Evolutionary conservation across 2,329 filamentous ascomycete species (phyloP).

Genomic region (Biscogniauxia mediterranea): DNA sequence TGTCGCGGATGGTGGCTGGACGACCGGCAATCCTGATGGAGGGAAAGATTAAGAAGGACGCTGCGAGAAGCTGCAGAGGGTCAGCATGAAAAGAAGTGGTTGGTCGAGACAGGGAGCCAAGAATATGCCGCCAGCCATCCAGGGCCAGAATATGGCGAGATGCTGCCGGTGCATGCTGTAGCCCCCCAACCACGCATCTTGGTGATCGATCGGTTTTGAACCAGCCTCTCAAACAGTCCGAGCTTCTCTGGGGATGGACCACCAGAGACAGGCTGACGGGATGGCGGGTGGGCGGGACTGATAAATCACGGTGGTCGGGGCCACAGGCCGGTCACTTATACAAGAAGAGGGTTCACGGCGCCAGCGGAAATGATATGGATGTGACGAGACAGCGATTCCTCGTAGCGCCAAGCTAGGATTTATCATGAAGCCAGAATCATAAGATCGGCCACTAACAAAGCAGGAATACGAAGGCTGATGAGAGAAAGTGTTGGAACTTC

Average conservation of each 20-base stretch:
- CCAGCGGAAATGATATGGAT: constrained; percentile 8
- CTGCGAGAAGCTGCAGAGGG: constrained; percentile 8
- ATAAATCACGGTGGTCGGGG: background rate
- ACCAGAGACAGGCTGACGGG: no score
- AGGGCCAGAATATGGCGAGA: background rate
- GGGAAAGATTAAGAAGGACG: background rate
- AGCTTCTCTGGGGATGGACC: background rate
- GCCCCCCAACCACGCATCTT: background rate
- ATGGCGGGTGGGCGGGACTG: background rate
- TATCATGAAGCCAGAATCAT: constrained; percentile 4
- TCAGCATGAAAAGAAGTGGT: constrained; percentile 8
- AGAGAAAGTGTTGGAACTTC: background rate
- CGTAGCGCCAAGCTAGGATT: constrained; percentile 11
- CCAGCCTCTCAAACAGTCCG: background rate
- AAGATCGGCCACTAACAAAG: background rate
- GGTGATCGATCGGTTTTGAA: background rate
- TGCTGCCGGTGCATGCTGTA: background rate
- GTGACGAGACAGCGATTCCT: constrained; percentile 1
- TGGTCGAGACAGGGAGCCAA: background rate
- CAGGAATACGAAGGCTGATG: background rate
- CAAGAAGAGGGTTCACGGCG: background rate
- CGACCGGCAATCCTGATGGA: background rate
- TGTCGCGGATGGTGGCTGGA: constrained; percentile 18
- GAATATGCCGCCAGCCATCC: background rate
- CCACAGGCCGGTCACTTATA: background rate